Evolutionary conservation across 2,329 filamentous ascomycete species (phyloP), one percentile per base, ranked within the genome.

Genomic region (Diaporthe australafricana): DNA sequence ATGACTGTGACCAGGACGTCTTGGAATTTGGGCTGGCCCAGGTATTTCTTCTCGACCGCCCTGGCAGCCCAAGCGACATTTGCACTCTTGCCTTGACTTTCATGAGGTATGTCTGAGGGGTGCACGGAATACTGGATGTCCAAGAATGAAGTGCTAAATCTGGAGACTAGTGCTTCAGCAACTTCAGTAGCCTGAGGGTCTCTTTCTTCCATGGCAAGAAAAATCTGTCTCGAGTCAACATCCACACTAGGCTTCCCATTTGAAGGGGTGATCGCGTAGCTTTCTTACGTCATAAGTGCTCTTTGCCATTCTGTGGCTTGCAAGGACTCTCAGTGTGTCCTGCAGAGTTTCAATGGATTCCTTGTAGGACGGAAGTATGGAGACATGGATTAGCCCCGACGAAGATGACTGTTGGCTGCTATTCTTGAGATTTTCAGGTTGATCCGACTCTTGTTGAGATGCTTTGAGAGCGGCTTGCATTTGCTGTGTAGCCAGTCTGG

Each of bases 11-110:
- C 32, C n/a, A 67, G 47, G 9, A 67, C 63, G 14, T 53, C 35
- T 42, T 6, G 32, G 22, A 53, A 67, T 8, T 0, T 53, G 6
- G 47, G 47, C 12, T 4, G 47, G 22, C 11, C 22, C 5, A 42
- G 16, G 11, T 67, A 67, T 16, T 67, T 67, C 16, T 27, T 53
- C 32, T 67, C 63, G 11, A 67, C 63, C 30, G 4, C 47, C 3
- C 27, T 53, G 4, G 63, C 63, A n/a, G 63, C 32, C 63, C 63
- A 67, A 14, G 32, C 63, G 4, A 67, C 32, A n/a, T 67, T 67
- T 53, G 63, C 63, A 27, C 63, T 67, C 63, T 67, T 67, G 17
- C 63, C 63, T 30, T 30, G 63, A 9, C 63, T 67, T 40, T 67
- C 63, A 53, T n/a, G 47, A 22, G 63, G 47, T 53, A 67, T 53